Percentiles rank a stretch among this genome's conserved stretches.
phyloP scores from a whole-genome alignment of 805 yeast genomes.

The Suhomyces sp. region DNA sequence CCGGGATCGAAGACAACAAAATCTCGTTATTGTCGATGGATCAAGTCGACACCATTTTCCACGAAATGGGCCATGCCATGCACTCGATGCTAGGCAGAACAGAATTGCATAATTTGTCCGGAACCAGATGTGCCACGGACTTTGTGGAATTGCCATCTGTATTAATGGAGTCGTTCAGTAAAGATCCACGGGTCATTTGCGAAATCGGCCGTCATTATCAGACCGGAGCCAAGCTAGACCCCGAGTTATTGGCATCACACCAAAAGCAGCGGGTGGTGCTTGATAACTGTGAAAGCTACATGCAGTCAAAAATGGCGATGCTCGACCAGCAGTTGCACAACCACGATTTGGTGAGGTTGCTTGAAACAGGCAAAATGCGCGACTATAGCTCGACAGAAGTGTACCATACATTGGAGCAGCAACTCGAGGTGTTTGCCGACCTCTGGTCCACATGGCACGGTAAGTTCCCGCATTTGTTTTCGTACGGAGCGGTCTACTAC shows the following conservation, averaged over 20 bases:
- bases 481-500: constrained; percentile 93
- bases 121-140: constrained; percentile 93
- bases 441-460: constrained; percentile 84
- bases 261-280: constrained; percentile 51
- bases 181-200: constrained; percentile 70
- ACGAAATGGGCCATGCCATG: constrained; percentile 99
- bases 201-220: constrained; percentile 69
- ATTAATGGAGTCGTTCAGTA: constrained; percentile 91
- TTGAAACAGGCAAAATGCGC: constrained; percentile 4
- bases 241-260: constrained; percentile 46
- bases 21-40: constrained; percentile 62
- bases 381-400: constrained; percentile 54
- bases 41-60: constrained; percentile 92
- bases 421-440: constrained; percentile 63
- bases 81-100: constrained; percentile 97
- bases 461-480: constrained; percentile 86
- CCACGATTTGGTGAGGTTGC: constrained; percentile 9
- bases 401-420: constrained; percentile 64
- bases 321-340: constrained; percentile 79
- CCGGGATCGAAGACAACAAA: constrained; percentile 18
- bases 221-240: constrained; percentile 62
- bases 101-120: constrained; percentile 83
- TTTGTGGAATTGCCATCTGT: constrained; percentile 96
- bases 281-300: constrained; percentile 70
- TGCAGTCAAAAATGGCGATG: constrained; percentile 87